A percentile compares a stretch with the other conserved stretches of the same genome.
phyloP scores from a whole-genome alignment of 345 rosid species.

The Lepidium aucheri region DNA sequence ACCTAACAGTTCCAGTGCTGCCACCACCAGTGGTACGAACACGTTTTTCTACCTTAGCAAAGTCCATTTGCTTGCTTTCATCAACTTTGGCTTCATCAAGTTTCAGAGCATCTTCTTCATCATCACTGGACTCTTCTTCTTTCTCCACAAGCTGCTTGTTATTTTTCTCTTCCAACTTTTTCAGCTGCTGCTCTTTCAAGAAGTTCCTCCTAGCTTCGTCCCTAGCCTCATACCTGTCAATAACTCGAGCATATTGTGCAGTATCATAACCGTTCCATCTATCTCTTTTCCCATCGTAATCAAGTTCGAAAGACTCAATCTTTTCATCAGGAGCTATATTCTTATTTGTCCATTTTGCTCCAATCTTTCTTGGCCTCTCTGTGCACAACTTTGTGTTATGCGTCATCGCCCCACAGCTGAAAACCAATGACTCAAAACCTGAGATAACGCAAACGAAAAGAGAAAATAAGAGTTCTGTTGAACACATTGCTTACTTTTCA shows the following conservation, averaged over 20 bases:
- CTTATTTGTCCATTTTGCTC: slow-evolving; percentile 64
- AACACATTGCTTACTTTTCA: slow-evolving; percentile 35
- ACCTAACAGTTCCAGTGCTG: slow-evolving; percentile 88
- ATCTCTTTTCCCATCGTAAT: slow-evolving; percentile 80
- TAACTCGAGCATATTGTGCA: slow-evolving; percentile 43
- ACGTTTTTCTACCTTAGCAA: slow-evolving; percentile 90
- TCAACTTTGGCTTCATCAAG: slow-evolving; percentile 79
- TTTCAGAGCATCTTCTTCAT: slow-evolving; percentile 58
- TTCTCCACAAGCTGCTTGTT: not conserved
- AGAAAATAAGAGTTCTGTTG: not conserved
- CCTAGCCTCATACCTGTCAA: slow-evolving; percentile 66
- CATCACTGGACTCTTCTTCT: slow-evolving; percentile 38
- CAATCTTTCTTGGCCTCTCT: slow-evolving; percentile 65
- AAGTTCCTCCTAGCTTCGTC: slow-evolving; percentile 62
- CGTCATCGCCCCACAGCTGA: slow-evolving; percentile 81
- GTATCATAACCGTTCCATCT: slow-evolving; percentile 79
- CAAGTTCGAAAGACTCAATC: slow-evolving; percentile 60
- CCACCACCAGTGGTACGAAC: slow-evolving; percentile 93
- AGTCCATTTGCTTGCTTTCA: slow-evolving; percentile 87
- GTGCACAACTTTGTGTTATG: slow-evolving; percentile 55
- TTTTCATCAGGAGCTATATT: slow-evolving; percentile 82
- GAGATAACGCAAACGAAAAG: not conserved
- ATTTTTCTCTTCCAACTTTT: slow-evolving; percentile 67
- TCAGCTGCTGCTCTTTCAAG: slow-evolving; percentile 62
- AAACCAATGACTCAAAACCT: not conserved